Percentiles rank a stretch among this genome's conserved stretches.
These are phyloP conservation scores for Yarrowia sp. DNA, from an alignment of 805 yeast genomes.

Conservation along the genomic window DNA sequence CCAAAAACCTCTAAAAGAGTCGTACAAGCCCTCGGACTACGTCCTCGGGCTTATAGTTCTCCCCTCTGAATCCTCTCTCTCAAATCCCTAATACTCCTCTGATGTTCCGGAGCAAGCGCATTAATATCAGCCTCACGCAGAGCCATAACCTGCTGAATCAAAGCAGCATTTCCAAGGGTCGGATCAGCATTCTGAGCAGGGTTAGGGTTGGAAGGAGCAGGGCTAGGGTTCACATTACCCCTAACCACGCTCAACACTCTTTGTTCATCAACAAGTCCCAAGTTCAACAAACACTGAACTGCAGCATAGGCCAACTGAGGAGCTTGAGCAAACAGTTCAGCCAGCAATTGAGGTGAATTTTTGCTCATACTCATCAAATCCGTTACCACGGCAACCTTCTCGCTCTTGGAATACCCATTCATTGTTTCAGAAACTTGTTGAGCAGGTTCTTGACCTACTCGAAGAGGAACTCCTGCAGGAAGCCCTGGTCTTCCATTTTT, in stretches of 20 bases:
- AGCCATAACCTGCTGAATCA: constrained; percentile 51
- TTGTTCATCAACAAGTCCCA: constrained; percentile 38
- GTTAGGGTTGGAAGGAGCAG: not conserved
- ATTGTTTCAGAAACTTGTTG: constrained; percentile 50
- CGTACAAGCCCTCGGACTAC: no score
- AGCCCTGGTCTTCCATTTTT: constrained; percentile 33
- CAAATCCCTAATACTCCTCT: constrained; percentile 37
- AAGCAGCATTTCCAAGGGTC: constrained; percentile 38
- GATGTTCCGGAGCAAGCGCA: constrained; percentile 51
- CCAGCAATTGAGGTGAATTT: constrained; percentile 57
- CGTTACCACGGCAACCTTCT: constrained; percentile 49
- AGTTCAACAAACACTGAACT: constrained; percentile 63
- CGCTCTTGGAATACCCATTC: constrained; percentile 43
- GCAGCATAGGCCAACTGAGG: constrained; percentile 84
- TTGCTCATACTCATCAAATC: constrained; percentile 61
- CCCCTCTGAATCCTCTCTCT: constrained; percentile 33
- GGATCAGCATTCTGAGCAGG: no score
- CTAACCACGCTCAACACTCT: not conserved
- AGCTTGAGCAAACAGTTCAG: constrained; percentile 57
- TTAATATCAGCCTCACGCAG: constrained; percentile 51
- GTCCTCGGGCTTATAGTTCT: not conserved
- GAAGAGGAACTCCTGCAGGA: constrained; percentile 53
- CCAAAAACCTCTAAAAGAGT: no score
- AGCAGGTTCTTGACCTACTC: constrained; percentile 40
- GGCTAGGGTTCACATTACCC: not conserved